Conservation (phyloP, 2,329 filamentous ascomycete genomes). For the Sporothrix humicola region DNA sequence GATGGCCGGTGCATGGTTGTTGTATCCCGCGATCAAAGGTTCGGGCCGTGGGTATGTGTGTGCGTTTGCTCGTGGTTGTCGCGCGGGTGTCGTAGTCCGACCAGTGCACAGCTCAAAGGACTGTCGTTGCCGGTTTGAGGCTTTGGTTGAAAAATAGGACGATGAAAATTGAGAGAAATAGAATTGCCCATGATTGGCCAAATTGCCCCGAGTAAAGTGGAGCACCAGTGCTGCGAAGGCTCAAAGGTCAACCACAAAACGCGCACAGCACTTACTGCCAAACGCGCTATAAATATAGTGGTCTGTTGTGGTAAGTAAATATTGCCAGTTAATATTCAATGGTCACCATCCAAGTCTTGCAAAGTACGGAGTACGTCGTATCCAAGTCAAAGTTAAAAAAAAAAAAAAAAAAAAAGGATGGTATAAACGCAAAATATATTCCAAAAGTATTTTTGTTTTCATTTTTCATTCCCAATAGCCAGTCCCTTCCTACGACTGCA, state of each 20-base stretch:
- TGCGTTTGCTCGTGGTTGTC: background rate
- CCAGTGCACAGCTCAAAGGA: background rate
- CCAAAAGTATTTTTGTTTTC: background rate
- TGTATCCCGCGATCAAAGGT: background rate
- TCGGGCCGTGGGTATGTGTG: constrained; percentile 11
- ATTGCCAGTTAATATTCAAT: background rate
- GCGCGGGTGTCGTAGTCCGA: background rate
- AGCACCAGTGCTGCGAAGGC: background rate
- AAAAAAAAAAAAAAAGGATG: background rate
- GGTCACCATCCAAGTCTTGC: background rate
- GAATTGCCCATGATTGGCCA: constrained; percentile 27
- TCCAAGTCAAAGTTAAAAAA: background rate
- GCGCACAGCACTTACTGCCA: background rate
- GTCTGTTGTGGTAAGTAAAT: background rate
- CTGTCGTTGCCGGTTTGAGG: constrained; percentile 20
- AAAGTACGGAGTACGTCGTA: background rate
- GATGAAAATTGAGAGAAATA: constrained; percentile 30
- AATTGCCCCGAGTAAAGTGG: constrained; percentile 6
- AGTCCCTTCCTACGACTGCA: constrained; percentile 47
- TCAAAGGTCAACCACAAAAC: background rate
- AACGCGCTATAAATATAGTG: constrained; percentile 25
- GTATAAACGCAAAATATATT: background rate
- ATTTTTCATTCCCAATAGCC: background rate
- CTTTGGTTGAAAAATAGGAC: constrained; percentile 23
- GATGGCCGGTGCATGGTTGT: constrained; percentile 37